A percentile compares a stretch with the other conserved stretches of the same genome.
phyloP scores from a whole-genome alignment of 2,329 filamentous ascomycete genomes.

The Aspergillus calidoustus region DNA sequence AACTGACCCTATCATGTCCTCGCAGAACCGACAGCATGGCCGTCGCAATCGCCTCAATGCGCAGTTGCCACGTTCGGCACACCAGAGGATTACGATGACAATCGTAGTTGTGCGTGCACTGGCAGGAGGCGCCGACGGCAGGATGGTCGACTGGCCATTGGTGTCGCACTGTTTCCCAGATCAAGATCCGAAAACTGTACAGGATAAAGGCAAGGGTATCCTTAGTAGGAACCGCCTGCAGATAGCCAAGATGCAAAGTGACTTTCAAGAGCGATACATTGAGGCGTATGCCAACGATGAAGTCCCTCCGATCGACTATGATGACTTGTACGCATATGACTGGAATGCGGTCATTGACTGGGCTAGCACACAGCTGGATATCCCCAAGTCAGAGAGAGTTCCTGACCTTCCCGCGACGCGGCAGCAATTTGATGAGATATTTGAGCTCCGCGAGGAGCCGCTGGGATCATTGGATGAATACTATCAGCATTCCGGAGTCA shows the following conservation, averaged over 20 bases:
- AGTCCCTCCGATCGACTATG: slow-evolving; percentile 51
- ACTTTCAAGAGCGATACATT: slow-evolving; percentile 53
- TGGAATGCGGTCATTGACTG: slow-evolving; percentile 54
- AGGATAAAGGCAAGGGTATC: slow-evolving; percentile 43
- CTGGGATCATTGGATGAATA: slow-evolving; percentile 39
- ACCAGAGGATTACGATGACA: slow-evolving; percentile 46
- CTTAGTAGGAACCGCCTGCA: slow-evolving; percentile 44
- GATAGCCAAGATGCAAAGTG: slow-evolving; percentile 49
- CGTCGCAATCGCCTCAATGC: slow-evolving; percentile 31
- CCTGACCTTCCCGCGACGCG: slow-evolving; percentile 51
- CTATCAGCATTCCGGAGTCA: slow-evolving; percentile 38
- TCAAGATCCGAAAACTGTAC: slow-evolving; percentile 43
- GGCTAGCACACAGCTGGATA: slow-evolving; percentile 48
- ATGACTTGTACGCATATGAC: slow-evolving; percentile 49
- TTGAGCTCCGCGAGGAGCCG: slow-evolving; percentile 46
- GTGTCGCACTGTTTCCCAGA: slow-evolving; percentile 48
- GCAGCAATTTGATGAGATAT: slow-evolving; percentile 46
- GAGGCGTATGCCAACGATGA: slow-evolving; percentile 49
- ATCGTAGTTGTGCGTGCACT: slow-evolving; percentile 51
- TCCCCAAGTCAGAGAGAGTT: slow-evolving; percentile 40
- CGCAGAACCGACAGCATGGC: slow-evolving; percentile 22
- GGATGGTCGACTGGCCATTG: slow-evolving; percentile 51
- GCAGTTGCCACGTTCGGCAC: slow-evolving; percentile 32
- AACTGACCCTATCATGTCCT: slow-evolving; percentile 9
- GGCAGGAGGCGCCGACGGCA: slow-evolving; percentile 50